Evolutionary conservation across 2,329 filamentous ascomycete species (phyloP).

Genomic region (Pestalotiopsis sp.): DNA sequence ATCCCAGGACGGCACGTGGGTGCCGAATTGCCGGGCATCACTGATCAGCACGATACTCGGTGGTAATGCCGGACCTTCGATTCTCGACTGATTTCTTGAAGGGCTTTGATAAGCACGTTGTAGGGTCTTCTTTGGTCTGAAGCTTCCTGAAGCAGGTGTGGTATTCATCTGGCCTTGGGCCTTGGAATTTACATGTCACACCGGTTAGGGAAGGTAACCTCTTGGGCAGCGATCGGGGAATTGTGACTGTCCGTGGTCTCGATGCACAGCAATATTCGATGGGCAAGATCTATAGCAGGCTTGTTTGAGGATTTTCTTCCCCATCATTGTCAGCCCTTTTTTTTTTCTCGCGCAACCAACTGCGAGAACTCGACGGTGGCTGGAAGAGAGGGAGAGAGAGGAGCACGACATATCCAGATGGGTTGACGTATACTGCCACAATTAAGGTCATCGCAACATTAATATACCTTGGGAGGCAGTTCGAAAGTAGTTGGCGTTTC

Average conservation of each 20-base stretch:
- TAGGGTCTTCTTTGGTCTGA: background rate
- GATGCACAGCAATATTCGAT: background rate
- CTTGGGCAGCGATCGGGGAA: background rate
- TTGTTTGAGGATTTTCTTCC: background rate
- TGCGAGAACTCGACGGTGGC: background rate
- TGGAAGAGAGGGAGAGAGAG: background rate
- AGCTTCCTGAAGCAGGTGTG: conserved; percentile 1
- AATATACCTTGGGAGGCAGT: conserved; percentile 1
- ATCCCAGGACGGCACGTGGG: conserved; percentile 1
- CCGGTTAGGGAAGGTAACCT: conserved; percentile 3
- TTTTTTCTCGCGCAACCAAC: too few species aligned
- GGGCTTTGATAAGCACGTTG: background rate
- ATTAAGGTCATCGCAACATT: background rate
- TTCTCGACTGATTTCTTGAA: background rate
- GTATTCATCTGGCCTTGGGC: background rate
- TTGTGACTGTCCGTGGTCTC: background rate
- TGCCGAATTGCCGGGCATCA: background rate
- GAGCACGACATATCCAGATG: background rate
- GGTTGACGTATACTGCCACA: background rate
- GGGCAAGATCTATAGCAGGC: background rate
- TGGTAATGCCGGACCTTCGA: background rate
- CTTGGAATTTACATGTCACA: background rate
- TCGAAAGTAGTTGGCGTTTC: background rate
- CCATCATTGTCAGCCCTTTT: background rate
- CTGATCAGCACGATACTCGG: background rate